These are phyloP conservation scores for Zopfia rhizophila DNA, from an alignment of 2,329 filamentous ascomycete species.

Conservation along the genomic window DNA sequence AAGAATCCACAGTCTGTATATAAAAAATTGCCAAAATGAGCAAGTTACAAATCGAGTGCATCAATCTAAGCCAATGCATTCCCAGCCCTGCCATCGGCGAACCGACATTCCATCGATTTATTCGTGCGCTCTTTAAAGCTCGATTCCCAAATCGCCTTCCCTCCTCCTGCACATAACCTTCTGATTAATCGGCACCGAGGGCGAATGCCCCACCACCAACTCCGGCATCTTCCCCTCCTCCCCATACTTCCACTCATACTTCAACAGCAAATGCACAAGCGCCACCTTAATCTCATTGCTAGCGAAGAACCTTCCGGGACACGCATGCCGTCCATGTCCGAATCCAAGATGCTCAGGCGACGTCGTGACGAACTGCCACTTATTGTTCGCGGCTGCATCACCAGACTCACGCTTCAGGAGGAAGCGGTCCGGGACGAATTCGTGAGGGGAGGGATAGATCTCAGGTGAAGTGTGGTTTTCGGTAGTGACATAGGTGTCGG, in stretches of 20 bases:
- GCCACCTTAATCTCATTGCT: slow-evolving; percentile 32
- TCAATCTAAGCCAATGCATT: no score
- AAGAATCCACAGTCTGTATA: no score
- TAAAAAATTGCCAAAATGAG: no score
- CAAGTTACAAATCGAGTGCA: no score
- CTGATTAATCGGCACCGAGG: no score
- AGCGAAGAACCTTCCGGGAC: slow-evolving; percentile 35
- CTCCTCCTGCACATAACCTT: no score
- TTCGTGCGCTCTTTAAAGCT: no score
- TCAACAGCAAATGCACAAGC: slow-evolving; percentile 22
- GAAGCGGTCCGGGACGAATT: slow-evolving; percentile 9
- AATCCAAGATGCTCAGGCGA: slow-evolving; percentile 18
- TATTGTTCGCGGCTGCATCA: not conserved
- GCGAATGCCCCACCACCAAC: no score
- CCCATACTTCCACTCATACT: slow-evolving; percentile 23
- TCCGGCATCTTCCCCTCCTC: no score
- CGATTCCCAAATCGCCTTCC: no score
- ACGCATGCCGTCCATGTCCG: slow-evolving; percentile 28
- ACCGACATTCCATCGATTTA: no score
- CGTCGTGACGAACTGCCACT: slow-evolving; percentile 17
- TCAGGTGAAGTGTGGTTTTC: slow-evolving; percentile 1
- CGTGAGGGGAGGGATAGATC: slow-evolving; percentile 5
- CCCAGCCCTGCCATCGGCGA: no score
- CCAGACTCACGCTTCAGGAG: slow-evolving; percentile 2
- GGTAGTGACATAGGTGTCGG: slow-evolving; percentile 5